Evolutionary conservation across 2,329 filamentous ascomycete species (phyloP), one percentile per base, ranked within the genome.

Genomic region (Clonostachys solani): DNA sequence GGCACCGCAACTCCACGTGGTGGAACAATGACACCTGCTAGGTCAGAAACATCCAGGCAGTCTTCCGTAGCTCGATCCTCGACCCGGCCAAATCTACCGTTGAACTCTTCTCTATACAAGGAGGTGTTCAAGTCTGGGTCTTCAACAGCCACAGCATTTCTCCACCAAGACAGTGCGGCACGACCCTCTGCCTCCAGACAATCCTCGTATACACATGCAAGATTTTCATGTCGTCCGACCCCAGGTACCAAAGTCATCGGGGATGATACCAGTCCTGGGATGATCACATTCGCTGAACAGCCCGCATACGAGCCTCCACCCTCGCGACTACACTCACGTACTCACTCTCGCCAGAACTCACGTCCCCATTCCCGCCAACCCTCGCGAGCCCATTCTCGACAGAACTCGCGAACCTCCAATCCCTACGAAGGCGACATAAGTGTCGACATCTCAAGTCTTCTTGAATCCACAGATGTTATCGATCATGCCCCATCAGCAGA

Each of bases 81-180:
- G 1, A 91, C 86, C 44, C 82, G 81, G 6, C 82, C 87, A 0
- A 81, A 89, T 1, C 89, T 88, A 0, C 81, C 86, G 53, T 84
- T 87, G 3, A 79, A 75, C 50, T 29, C 23, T 10, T 29, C 23
- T 29, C 23, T 29, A 29, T 29, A 29, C 23, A 29, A 29, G 10
- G 23, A 29, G 4, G 23, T 29, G 23, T 29, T 29, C 23, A 29
- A 29, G 23, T 29, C 23, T 29, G 23, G 23, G 23, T 29, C 23
- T 29, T 29, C 23, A 29, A 9, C 23, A 29, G 23, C 23, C 23
- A 29, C 23, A 29, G 23, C 23, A 29, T 29, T 29, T 61, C 6
- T 29, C 23, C 23, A 50, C 56, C 8, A 52, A 42, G 16, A 57
- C 56, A 64, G 60, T 17, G 53, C 58, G 15, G 68, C 67, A 38